Evolutionary conservation across 2,329 filamentous ascomycete species (phyloP), one percentile per base, ranked within the genome.

Genomic region (Ambrosiella cleistominuta): DNA sequence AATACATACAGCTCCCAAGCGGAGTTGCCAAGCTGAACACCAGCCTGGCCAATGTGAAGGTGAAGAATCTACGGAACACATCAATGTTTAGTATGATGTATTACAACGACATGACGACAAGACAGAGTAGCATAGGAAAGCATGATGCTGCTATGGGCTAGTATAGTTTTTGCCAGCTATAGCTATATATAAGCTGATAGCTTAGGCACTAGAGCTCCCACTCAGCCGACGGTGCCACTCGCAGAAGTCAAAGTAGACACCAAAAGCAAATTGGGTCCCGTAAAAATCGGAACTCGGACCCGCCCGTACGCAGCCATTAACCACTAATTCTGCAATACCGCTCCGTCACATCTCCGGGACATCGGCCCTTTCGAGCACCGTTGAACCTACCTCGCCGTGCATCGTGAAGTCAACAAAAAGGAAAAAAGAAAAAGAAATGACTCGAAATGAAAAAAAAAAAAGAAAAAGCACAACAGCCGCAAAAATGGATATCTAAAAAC

Each of bases 21-120:
- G 68, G 80, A 83, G 76, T 85, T 85, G 68, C 82, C 83, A 63
- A 86, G 80, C 79, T 86, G 82, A 68, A 76, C 80, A 72, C 82
- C 83, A 73, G 83, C 82, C 76, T 86, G 79, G 70, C 79, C 79
- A 66, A 81, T 70, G 69, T 82, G 79, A 68, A 82, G 72, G 71
- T 82, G 79, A 71, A 81, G 74, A 71, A 82, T 76, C 79, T 81
- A 62, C 37, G 39, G 57, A 8, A 51, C 47, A 36, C 8, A 9
- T 35, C 11, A 11, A 12, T 13, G 17, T 13, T 51, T 51, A 51
- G 15, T 19, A 51, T 19, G 9, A 36, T 36, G 19, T 2, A 47
- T 17, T 15, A 47, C 27, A 35, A 36, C 15, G 12, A 35, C 27
- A 51, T 3, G 27, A 51, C 9, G 27, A 51, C 47, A n/a, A 35